These are phyloP conservation scores for Oidium heveae DNA, from an alignment of 2,329 filamentous ascomycete genomes.

Conservation along the genomic window DNA sequence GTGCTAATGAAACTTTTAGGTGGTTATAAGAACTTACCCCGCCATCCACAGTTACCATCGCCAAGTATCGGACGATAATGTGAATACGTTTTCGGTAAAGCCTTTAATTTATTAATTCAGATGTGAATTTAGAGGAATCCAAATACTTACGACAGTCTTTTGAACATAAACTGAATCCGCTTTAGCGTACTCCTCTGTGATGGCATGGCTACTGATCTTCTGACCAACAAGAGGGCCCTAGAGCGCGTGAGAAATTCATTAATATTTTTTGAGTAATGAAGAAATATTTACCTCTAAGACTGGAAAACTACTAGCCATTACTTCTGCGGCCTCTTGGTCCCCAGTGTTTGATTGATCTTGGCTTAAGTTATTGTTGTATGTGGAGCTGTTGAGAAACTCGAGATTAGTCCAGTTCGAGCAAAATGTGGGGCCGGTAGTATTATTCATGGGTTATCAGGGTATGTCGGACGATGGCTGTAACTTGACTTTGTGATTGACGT, in stretches of 20 bases:
- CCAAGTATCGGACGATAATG: conserved; percentile 72
- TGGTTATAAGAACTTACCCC: conserved; percentile 37
- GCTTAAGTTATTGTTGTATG: conserved; percentile 1
- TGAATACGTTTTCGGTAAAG: conserved; percentile 59
- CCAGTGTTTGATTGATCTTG: conserved; percentile 9
- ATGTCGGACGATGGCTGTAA: too few relatives aligned
- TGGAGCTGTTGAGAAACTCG: neutral
- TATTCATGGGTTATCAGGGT: too few relatives aligned
- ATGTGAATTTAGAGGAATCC: neutral
- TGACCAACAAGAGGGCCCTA: conserved; percentile 68
- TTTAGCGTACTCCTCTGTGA: conserved; percentile 68
- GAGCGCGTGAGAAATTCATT: conserved; percentile 2
- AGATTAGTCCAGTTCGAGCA: too few relatives aligned
- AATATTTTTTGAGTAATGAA: conserved; percentile 27
- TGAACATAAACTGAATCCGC: conserved; percentile 64
- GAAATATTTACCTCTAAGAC: conserved; percentile 33
- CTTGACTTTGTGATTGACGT: too few relatives aligned
- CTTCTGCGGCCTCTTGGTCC: conserved; percentile 22
- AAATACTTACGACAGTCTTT: conserved; percentile 53
- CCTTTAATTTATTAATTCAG: conserved; percentile 21
- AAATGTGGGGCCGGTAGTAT: too few relatives aligned
- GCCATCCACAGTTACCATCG: conserved; percentile 92
- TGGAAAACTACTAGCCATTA: conserved; percentile 10
- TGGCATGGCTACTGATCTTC: conserved; percentile 48
- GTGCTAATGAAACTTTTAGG: conserved; percentile 1